Conservation (phyloP, 768 basidiomycete genomes). For the Lactarius hatsudake region DNA sequence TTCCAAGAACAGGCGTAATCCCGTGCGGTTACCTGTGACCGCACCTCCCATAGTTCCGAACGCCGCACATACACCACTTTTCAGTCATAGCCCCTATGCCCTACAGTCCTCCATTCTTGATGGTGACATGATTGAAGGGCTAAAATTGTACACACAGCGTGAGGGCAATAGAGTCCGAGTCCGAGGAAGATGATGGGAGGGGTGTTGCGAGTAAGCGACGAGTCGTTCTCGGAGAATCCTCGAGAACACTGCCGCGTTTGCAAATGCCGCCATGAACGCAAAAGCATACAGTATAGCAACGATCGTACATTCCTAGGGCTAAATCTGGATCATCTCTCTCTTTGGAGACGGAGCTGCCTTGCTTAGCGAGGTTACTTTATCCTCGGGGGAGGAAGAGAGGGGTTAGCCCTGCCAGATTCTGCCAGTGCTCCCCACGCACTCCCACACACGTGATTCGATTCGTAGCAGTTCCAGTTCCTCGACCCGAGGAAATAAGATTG, state of each 20-base stretch:
- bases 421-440: neutral
- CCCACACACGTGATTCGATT: slow-evolving; percentile 15
- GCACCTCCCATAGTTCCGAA: slow-evolving; percentile 17
- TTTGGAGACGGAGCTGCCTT: neutral
- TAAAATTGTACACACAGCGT: slow-evolving; percentile 4
- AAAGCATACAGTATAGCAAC: neutral
- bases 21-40: slow-evolving; percentile 6
- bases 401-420: neutral
- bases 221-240: neutral
- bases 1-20: neutral
- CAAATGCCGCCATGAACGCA: neutral
- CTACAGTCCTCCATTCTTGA: slow-evolving; percentile 6
- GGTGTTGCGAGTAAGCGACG: neutral
- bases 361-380: neutral
- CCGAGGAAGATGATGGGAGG: neutral
- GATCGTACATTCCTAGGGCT: neutral
- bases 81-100: slow-evolving; percentile 21
- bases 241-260: neutral
- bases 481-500: neutral
- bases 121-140: slow-evolving; percentile 11
- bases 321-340: neutral
- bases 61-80: slow-evolving; percentile 17
- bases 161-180: neutral
- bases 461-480: too few relatives aligned
- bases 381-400: neutral